Base-by-base conservation (phyloP, 23 red algal species). In the Porphyridium purpureum region DNA sequence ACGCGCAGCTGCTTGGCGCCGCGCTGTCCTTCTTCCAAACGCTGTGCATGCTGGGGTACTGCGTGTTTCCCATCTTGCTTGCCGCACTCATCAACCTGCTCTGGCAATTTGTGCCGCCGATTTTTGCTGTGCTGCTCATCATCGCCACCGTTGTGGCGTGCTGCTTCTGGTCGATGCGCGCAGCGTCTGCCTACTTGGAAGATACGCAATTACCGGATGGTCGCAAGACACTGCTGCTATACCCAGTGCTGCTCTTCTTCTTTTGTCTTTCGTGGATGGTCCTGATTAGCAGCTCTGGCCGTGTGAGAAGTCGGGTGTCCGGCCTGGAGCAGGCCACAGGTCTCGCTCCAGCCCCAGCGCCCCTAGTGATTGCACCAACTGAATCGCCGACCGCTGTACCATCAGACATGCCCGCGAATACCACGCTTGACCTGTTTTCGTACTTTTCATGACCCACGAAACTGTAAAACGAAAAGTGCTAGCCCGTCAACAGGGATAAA, bases 41-140 rank as follows among this genome's bases (percentile, higher is more conserved):
- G 27, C 69, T 98, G 24, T 98, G 90, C 50, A 42, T 98, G 7
- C 69, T 98, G 28, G 90, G 90, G 7, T 98, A 98, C 46, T 84
- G 77, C 26, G 73, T 98, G 31, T 76, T 75, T 27, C 90, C 90
- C 4, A 31, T 98, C 7, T 36, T 98, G 26, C 54, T 98, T 25
- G 79, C 61, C 24, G 73, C 90, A 5, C 49, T 67, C n/a, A 44
- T 76, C 2, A 86, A 80, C 49, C 48, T 78, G 49, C 22, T 75
- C 3, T 80, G 78, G 33, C 75, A 80, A 49, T 72, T 69, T 1
- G 69, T 80, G 48, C 49, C 35, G 32, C 66, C 63, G 7, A 34
- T 75, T 7, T 73, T 74, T 2, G 90, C 75, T 1, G 50, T 98
- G 4, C 23, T 86, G 34, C 72, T 68, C 21, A 80, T 98, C 50